Evolutionary conservation across 2,329 filamentous ascomycete species (phyloP), one percentile per base, ranked within the genome.

Genomic region (Neofusicoccum kwambonambiense): DNA sequence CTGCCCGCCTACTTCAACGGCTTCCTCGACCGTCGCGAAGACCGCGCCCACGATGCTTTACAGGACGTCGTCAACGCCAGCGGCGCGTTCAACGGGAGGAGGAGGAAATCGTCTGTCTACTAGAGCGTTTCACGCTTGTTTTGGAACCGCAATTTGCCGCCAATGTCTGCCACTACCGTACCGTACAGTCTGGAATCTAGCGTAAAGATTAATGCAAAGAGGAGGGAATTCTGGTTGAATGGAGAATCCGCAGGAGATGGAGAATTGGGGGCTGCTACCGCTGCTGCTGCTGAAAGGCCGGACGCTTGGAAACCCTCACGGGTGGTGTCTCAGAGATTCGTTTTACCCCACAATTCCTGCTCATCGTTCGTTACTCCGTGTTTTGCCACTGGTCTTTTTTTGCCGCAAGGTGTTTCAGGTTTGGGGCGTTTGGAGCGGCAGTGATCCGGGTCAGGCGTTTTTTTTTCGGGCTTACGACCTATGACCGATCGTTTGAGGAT

Each of bases 51-150:
- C 34, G 49, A 54, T 12, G 64, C 64, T n/a, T 17, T 65, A 15
- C 19, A 47, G 56, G 47, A 34, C 13, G 64, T 62, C 3, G 47
- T 65, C n/a, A 49, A 52, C 8, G n/a, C 35, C 6, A 51, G 44
- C 11, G 54, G 52, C 8, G 63, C 63, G 22, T 64, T 64, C n/a
- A 56, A 45, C 9, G 52, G 54, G n/a, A 50, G 49, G 52, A 50
- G 63, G 51, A 52, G 61, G 34, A 63, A 63, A 39, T 54, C 37
- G 6, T 63, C 61, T 31, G 49, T 63, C 49, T 60, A 63, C 39
- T 44, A 54, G 37, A 37, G 39, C 61, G 22, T 31, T 41, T 39
- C 11, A 39, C 54, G 37, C 22, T 6, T 31, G 7, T 4, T 4
- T 58, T 31, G 41, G 13, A 35, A 45, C 27, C 41, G 56, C 41